Evolutionary conservation across 768 basidiomycete genomes (phyloP).

Genomic region (Tephrocybe rancida): DNA sequence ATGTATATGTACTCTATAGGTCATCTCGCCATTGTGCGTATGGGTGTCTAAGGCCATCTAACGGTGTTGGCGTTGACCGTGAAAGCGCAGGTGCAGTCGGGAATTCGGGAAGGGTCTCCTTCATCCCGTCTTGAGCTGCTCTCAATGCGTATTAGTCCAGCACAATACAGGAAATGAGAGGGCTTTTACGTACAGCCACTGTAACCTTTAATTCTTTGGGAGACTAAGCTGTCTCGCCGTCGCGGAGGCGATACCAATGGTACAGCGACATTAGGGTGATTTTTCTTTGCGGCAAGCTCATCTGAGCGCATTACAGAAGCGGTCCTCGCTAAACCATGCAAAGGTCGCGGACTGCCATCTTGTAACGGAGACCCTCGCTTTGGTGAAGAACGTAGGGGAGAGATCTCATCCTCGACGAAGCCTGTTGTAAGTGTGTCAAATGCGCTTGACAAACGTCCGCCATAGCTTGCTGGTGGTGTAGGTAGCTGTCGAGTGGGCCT

Average conservation of each 20-base stretch:
- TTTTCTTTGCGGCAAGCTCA: slow-evolving; percentile 1
- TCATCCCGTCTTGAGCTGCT: slow-evolving; percentile 17
- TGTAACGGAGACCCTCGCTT: neutral
- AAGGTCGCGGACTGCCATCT: neutral
- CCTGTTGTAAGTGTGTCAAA: slow-evolving; percentile 6
- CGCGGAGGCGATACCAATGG: slow-evolving; percentile 10
- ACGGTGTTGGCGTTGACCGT: no score
- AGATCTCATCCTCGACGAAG: neutral
- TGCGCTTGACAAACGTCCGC: slow-evolving; percentile 8
- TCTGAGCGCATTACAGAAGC: slow-evolving; percentile 7
- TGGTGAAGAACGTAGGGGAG: neutral
- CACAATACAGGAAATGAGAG: neutral
- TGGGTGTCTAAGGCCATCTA: no score
- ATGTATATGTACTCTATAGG: no score
- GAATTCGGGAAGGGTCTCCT: slow-evolving; percentile 25
- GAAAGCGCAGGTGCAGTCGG: neutral
- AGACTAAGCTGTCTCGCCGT: slow-evolving; percentile 38
- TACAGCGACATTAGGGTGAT: slow-evolving; percentile 11
- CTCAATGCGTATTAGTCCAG: neutral
- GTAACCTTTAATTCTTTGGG: slow-evolving; percentile 34
- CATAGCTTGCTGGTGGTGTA: slow-evolving; percentile 1
- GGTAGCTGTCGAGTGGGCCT: slow-evolving; percentile 5
- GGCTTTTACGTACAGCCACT: slow-evolving; percentile 21
- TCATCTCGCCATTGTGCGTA: no score
- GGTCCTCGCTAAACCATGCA: slow-evolving; percentile 3